Evolutionary conservation across 306 rosid genomes (phyloP).

Genomic region (Malus sieversii): DNA sequence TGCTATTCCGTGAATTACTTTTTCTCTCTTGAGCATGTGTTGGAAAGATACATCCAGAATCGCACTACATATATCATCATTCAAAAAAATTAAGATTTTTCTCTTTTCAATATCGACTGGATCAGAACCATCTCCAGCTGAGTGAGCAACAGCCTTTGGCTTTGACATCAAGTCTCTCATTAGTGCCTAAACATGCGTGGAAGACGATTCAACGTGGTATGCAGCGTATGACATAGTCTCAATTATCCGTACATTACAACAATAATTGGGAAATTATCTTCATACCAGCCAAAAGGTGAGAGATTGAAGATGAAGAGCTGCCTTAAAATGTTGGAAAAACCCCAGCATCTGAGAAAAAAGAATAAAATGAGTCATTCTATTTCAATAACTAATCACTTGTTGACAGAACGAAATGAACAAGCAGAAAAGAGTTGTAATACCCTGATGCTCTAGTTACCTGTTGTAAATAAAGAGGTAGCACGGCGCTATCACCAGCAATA

Average conservation of each 20-base stretch:
- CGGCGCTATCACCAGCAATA: slow-evolving; percentile 53
- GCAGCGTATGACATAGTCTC: slow-evolving; percentile 10
- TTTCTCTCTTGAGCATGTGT: slow-evolving; percentile 80
- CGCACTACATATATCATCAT: slow-evolving; percentile 52
- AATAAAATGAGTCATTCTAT: not conserved
- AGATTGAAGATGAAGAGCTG: slow-evolving; percentile 81
- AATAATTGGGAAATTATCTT: slow-evolving; percentile 1
- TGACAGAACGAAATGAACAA: not conserved
- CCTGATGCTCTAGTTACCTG: slow-evolving; percentile 26
- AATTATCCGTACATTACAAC: not conserved
- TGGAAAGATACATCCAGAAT: slow-evolving; percentile 79
- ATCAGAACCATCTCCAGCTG: slow-evolving; percentile 48
- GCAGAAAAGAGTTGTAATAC: not conserved
- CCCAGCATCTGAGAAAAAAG: slow-evolving; percentile 70
- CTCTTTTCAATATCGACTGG: slow-evolving; percentile 48
- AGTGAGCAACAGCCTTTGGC: slow-evolving; percentile 47
- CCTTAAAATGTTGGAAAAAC: slow-evolving; percentile 72
- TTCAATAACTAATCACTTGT: not conserved
- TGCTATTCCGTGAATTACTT: slow-evolving; percentile 49
- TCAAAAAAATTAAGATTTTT: slow-evolving; percentile 48
- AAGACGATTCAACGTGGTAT: slow-evolving; percentile 10
- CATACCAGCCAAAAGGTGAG: slow-evolving; percentile 91
- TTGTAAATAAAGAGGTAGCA: slow-evolving; percentile 57
- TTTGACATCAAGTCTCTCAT: slow-evolving; percentile 82
- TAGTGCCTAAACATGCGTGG: slow-evolving; percentile 41